A percentile compares a stretch with the other conserved stretches of the same genome.
Evolutionary conservation across 495 filamentous ascomycete genomes (phyloP).

Genomic region (Copromyces sp.): DNA sequence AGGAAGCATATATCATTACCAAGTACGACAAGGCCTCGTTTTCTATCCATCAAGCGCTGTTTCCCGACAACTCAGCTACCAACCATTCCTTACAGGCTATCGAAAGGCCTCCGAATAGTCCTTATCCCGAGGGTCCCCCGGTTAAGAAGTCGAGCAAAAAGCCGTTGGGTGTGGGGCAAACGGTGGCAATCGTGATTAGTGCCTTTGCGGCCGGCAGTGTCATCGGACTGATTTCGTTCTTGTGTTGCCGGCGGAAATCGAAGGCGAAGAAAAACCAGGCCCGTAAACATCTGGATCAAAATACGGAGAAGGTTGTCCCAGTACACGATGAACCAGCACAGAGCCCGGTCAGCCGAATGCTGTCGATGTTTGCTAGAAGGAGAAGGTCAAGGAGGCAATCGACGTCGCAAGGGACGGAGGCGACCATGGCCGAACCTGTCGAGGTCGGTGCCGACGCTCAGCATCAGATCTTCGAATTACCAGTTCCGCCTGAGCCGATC

Average conservation of each 20-base stretch:
- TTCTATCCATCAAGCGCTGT: conserved; percentile 48
- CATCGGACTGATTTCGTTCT: conserved; percentile 24
- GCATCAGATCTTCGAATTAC: conserved; percentile 41
- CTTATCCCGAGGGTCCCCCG: conserved; percentile 26
- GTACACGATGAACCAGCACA: conserved; percentile 12
- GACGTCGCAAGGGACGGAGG: conserved; percentile 8
- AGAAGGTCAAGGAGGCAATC: conserved; percentile 18
- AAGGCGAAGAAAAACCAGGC: conserved; percentile 11
- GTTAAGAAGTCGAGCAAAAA: background rate
- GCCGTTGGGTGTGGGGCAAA: conserved; percentile 35
- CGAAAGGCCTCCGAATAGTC: conserved; percentile 32
- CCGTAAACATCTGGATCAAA: conserved; percentile 13
- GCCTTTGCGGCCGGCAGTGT: conserved; percentile 35
- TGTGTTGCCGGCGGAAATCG: conserved; percentile 22
- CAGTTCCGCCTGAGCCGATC: conserved; percentile 34
- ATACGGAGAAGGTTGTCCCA: conserved; percentile 14
- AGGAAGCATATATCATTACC: conserved; percentile 60
- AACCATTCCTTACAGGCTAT: conserved; percentile 42
- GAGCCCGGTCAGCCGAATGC: conserved; percentile 25
- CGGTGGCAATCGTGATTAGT: conserved; percentile 30
- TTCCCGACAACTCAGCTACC: conserved; percentile 32
- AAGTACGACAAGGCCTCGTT: conserved; percentile 54
- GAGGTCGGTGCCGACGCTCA: conserved; percentile 38
- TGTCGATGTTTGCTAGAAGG: conserved; percentile 22
- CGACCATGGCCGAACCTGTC: conserved; percentile 17